Percentiles rank a stretch among this genome's conserved stretches.
phyloP scores from a whole-genome alignment of 2,329 filamentous ascomycete species.

The Aaosphaeria pasadenensis region DNA sequence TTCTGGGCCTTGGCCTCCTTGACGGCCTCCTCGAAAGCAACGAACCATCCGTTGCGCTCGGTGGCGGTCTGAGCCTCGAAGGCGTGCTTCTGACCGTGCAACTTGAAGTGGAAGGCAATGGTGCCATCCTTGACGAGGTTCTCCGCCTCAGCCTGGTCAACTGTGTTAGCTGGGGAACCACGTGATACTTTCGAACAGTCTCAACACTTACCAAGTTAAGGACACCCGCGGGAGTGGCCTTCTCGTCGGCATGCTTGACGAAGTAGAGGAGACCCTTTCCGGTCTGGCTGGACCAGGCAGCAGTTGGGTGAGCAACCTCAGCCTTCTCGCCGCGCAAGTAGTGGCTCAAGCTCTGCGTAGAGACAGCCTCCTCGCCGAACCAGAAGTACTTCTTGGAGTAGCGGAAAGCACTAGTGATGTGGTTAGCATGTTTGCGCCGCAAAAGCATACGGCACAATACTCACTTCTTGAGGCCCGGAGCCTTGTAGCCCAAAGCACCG shows the following conservation, averaged over 20 bases:
- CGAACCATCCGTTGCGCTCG: constrained; percentile 91
- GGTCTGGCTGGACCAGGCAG: constrained; percentile 87
- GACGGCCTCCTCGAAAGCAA: constrained; percentile 76
- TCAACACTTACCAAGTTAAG: constrained; percentile 74
- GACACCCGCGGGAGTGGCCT: constrained; percentile 74
- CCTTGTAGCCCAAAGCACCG: constrained; percentile 87
- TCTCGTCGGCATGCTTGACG: constrained; percentile 79
- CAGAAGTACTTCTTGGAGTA: constrained; percentile 90
- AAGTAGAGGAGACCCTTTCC: constrained; percentile 94
- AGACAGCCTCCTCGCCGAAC: constrained; percentile 61
- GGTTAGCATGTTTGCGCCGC: constrained; percentile 8
- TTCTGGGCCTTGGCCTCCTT: constrained; percentile 81
- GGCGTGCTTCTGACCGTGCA: constrained; percentile 84
- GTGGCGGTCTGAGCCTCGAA: constrained; percentile 76
- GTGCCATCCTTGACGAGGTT: constrained; percentile 74
- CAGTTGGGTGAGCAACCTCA: constrained; percentile 71
- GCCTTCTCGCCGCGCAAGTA: constrained; percentile 91
- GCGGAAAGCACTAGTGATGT: constrained; percentile 70
- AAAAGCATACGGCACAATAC: constrained; percentile 29
- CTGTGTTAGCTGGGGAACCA: not conserved
- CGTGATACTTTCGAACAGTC: not conserved
- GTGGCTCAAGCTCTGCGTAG: constrained; percentile 67
- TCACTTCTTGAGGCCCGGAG: constrained; percentile 85
- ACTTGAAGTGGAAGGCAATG: constrained; percentile 81
- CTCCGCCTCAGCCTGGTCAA: constrained; percentile 57